phyloP scores from a whole-genome alignment of 768 basidiomycete genomes.

The Chalciporus piperatus region DNA sequence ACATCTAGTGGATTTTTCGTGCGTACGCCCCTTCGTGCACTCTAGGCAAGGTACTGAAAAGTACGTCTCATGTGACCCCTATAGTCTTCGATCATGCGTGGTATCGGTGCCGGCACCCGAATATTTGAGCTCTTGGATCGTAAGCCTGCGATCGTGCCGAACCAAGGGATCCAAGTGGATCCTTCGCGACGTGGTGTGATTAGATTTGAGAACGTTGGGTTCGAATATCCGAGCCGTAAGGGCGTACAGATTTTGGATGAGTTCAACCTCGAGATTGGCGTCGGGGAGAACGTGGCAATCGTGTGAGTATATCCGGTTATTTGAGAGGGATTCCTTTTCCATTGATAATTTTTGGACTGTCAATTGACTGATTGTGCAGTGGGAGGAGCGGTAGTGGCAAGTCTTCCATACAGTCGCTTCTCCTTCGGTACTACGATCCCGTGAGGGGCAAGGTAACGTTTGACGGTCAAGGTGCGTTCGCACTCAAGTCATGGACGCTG shows the following conservation, averaged over 20 bases:
- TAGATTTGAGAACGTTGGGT: conserved; percentile 78
- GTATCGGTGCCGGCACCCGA: conserved; percentile 87
- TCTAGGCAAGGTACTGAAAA: neutral
- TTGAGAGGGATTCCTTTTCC: too few species aligned
- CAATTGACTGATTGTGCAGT: conserved; percentile 34
- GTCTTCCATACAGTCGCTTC: conserved; percentile 84
- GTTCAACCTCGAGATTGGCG: conserved; percentile 74
- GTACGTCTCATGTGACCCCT: neutral
- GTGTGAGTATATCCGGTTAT: conserved; percentile 54
- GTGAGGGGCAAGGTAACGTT: conserved; percentile 78
- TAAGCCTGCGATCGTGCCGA: conserved; percentile 66
- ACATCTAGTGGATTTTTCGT: conserved; percentile 37
- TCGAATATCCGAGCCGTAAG: conserved; percentile 86
- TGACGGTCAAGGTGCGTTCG: conserved; percentile 70
- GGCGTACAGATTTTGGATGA: conserved; percentile 80
- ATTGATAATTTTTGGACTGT: too few species aligned
- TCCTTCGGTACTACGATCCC: conserved; percentile 89
- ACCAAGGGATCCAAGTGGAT: conserved; percentile 55
- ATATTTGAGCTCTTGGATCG: conserved; percentile 94
- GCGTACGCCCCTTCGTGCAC: conserved; percentile 17
- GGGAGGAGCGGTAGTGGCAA: conserved; percentile 95
- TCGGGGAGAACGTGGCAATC: conserved; percentile 87
- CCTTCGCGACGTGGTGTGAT: conserved; percentile 62
- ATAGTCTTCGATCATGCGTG: conserved; percentile 93
- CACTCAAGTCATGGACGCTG: neutral